Evolutionary conservation across 352 stramenopile species (phyloP).

Genomic region (Aphanomyces euteiches): DNA sequence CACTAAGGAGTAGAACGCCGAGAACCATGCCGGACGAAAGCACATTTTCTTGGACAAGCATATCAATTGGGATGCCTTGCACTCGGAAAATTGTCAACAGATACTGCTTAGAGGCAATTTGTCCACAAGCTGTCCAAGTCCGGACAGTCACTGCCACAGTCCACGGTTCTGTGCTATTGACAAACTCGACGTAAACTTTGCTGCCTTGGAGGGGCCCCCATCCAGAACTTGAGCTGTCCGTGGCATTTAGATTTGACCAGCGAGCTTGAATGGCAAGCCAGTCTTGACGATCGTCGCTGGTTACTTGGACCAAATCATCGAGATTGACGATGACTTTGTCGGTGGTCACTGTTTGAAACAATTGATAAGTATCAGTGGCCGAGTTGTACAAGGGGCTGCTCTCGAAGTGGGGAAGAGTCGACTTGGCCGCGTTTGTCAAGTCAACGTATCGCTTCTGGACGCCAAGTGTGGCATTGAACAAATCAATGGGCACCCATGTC

Average conservation of each 20-base stretch:
- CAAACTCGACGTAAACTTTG: background rate
- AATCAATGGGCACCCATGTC: background rate
- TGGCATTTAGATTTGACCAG: background rate
- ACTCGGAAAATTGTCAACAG: background rate
- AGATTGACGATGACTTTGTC: background rate
- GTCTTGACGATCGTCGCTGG: background rate
- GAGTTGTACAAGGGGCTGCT: background rate
- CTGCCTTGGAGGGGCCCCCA: background rate
- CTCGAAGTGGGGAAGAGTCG: background rate
- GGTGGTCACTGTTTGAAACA: background rate
- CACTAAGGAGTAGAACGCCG: too few species aligned
- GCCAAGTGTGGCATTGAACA: background rate
- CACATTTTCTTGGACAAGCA: too few species aligned
- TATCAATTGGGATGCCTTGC: too few species aligned
- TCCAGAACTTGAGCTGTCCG: background rate
- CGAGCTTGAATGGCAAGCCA: background rate
- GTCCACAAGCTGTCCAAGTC: background rate
- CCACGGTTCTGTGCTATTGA: background rate
- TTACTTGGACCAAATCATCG: background rate
- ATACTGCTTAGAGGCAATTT: background rate
- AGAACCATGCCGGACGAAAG: too few species aligned
- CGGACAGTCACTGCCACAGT: background rate
- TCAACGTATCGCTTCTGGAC: background rate
- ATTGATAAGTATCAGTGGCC: background rate
- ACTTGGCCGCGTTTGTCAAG: background rate